Conservation (phyloP, 2,329 filamentous ascomycete species). For the Aspergillus sp. region DNA sequence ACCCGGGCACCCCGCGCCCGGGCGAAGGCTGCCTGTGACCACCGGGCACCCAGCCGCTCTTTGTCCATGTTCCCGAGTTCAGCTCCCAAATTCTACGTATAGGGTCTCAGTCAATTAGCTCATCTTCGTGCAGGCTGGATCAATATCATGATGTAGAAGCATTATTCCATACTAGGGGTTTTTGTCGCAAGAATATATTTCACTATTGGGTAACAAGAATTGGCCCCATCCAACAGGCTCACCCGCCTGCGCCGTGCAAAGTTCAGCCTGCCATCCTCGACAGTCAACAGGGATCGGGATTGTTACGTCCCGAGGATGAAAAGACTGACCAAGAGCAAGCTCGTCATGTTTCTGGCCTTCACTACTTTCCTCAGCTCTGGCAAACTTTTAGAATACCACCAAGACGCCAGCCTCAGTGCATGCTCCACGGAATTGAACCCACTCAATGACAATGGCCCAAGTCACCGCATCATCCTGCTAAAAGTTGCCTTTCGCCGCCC, state of each 20-base stretch:
- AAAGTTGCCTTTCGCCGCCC: neutral
- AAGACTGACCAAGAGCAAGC: neutral
- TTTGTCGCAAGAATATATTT: neutral
- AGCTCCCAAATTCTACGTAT: neutral
- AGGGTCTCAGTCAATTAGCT: neutral
- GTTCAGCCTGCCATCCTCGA: neutral
- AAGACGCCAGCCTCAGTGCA: neutral
- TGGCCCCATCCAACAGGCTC: neutral
- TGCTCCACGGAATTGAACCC: neutral
- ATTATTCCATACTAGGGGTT: neutral
- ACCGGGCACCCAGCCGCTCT: too few relatives aligned
- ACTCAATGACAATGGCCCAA: neutral
- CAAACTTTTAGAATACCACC: neutral
- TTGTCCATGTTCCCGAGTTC: neutral
- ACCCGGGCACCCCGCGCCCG: too few relatives aligned
- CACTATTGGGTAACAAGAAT: neutral
- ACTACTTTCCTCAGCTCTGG: neutral
- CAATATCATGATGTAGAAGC: neutral
- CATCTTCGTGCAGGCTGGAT: neutral
- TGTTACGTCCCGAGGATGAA: neutral
- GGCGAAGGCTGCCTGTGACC: neutral
- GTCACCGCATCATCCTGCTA: neutral
- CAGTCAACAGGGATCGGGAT: neutral
- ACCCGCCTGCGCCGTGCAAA: neutral
- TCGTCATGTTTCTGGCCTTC: neutral